phyloP scores from a whole-genome alignment of 2,329 filamentous ascomycete species.

The Trichoderma atroviride region DNA sequence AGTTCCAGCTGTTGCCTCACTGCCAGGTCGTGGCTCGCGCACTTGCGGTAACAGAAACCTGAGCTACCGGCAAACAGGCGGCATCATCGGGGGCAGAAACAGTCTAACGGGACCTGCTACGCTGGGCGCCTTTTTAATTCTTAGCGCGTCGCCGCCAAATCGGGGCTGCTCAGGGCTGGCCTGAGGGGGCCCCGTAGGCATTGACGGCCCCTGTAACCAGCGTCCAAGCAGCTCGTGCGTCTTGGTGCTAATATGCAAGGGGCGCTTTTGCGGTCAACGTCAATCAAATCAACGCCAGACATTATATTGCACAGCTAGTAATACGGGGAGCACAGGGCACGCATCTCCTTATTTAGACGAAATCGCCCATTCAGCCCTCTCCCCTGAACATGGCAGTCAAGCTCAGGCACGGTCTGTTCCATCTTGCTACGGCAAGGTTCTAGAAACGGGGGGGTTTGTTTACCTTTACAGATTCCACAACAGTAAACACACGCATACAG shows the following conservation, averaged over 20 bases:
- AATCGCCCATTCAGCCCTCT: not conserved
- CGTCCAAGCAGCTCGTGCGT: not conserved
- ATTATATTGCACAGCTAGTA: not conserved
- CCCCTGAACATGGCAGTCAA: not conserved
- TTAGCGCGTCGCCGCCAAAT: conserved; percentile 1
- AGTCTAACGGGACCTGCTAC: not conserved
- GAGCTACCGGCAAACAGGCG: not conserved
- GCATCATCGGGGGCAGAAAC: conserved; percentile 3
- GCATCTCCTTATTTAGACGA: conserved; percentile 14
- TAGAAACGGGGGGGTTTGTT: not conserved
- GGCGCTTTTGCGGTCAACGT: not conserved
- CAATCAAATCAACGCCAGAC: not conserved
- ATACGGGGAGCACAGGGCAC: conserved; percentile 1
- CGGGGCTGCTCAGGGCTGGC: not conserved
- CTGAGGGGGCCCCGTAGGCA: not conserved
- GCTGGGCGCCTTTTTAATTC: conserved; percentile 3
- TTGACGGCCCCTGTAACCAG: not conserved
- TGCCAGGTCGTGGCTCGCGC: not conserved
- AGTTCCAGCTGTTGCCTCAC: not conserved
- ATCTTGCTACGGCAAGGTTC: not conserved
- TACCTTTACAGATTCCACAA: not conserved
- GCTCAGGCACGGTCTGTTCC: not conserved
- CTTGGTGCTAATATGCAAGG: not conserved
- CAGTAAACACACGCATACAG: not conserved
- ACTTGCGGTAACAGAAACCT: not conserved